Percentiles rank a stretch among this genome's conserved stretches.
phyloP scores from a whole-genome alignment of 139 green algal species.

The Edaphochlamys debaryana region DNA sequence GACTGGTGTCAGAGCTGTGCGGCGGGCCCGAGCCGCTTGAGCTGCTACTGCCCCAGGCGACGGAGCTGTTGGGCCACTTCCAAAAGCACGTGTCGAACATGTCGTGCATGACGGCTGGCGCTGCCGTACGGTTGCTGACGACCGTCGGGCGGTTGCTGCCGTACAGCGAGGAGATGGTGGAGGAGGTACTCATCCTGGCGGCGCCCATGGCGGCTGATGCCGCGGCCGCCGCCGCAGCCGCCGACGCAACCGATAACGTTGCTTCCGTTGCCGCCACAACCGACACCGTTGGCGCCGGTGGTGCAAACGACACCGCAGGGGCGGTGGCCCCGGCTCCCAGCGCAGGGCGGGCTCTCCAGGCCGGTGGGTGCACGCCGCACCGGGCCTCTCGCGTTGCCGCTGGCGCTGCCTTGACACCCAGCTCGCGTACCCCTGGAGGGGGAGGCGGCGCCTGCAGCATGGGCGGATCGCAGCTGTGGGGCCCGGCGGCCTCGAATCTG shows the following conservation, averaged over 20 bases:
- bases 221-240: neutral
- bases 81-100: neutral
- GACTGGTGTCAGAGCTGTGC: neutral
- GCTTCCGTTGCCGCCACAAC: neutral
- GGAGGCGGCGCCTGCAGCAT: no score
- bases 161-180: slow-evolving; percentile 13
- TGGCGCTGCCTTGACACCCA: no score
- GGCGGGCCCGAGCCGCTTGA: neutral
- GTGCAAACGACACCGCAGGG: no score
- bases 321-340: no score
- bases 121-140: neutral
- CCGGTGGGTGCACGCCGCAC: neutral
- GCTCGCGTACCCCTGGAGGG: no score
- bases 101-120: neutral
- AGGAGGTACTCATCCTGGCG: neutral
- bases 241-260: neutral
- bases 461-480: no score
- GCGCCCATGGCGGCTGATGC: neutral
- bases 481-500: no score
- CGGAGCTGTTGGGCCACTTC: neutral
- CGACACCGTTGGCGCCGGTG: neutral
- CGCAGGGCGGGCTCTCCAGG: no score
- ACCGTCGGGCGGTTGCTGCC: slow-evolving; percentile 10
- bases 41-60: neutral
- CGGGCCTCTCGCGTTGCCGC: no score